Base-by-base conservation (phyloP, 495 filamentous ascomycete genomes). In the Acidiella bohemica region DNA sequence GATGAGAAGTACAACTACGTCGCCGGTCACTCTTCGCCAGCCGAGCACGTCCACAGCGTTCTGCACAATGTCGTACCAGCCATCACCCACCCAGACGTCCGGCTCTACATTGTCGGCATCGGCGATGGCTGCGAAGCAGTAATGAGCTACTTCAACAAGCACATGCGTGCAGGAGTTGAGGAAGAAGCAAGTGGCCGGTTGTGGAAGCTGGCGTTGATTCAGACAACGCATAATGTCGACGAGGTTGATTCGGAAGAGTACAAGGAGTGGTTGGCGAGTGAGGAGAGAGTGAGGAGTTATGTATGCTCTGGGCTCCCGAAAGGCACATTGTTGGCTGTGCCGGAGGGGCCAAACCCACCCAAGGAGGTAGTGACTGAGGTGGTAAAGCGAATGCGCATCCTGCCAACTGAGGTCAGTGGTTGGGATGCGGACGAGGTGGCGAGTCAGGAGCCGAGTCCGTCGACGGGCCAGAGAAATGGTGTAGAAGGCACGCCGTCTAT, bases 41-140 rank as follows among this genome's bases (percentile, higher is more conserved):
- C 50, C 21, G 58, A 55, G 25, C 61, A 64, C 42, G 39, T 61
- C 40, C 28, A 36, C 16, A 53, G 25, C 20, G 50, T 63, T 5
- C 49, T 61, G 33, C 32, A 60, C 1, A 33, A 50, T 13, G 41
- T 64, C 41, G 30, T 61, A 28, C 31, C 44, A 2, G 21, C 54
- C 6, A 46, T 57, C 22, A 48, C 59, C 7, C 19, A 35, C 10
- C 13, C 40, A 9, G 50, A 60, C 23, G 56, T 59, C 2, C 46
- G 59, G 42, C 25, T 64, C 28, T 63, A 59, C 39, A 28, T 61
- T 20, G 39, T 64, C 13, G 59, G 50, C 4, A 42, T 64, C 22
- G 36, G 52, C 21, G 44, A 47, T 16, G 58, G 61, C 14, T 52
- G 41, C 21, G 48, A 51, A 26, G 48, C 36, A 17, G 16, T 50